A percentile compares a stretch with the other conserved stretches of the same genome.
Evolutionary conservation across 108 stramenopile species (phyloP).

Genomic region (Mayamaea pseudoterrestris): DNA sequence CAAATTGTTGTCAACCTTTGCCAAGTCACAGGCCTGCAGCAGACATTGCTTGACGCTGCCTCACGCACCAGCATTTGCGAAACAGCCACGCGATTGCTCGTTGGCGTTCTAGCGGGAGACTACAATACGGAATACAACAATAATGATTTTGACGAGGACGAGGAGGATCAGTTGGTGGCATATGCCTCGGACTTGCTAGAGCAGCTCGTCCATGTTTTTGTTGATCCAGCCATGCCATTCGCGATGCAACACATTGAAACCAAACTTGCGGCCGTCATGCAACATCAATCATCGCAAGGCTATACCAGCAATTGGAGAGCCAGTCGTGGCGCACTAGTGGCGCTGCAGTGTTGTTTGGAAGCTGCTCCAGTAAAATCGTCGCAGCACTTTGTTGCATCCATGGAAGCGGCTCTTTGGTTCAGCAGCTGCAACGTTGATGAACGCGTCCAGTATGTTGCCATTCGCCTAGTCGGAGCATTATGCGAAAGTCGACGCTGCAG

Average conservation of each 20-base stretch:
- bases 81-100: too few species aligned
- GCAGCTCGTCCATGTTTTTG: neutral
- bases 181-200: neutral
- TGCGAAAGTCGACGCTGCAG: slow-evolving; percentile 17
- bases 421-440: slow-evolving; percentile 12
- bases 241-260: neutral
- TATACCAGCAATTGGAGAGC: neutral
- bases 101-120: too few species aligned
- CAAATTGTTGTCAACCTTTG: too few species aligned
- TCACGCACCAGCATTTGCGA: too few species aligned
- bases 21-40: too few species aligned
- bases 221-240: neutral
- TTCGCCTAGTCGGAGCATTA: slow-evolving; percentile 46
- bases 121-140: too few species aligned
- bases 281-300: neutral
- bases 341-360: neutral
- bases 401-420: slow-evolving; percentile 31
- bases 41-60: too few species aligned
- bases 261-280: neutral
- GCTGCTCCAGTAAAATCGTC: slow-evolving; percentile 24
- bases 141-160: neutral
- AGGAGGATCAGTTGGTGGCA: neutral
- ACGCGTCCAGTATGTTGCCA: slow-evolving; percentile 50
- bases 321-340: neutral
- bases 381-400: slow-evolving; percentile 32